These are phyloP conservation scores for Macrophomina pseudophaseolina DNA, from an alignment of 2,329 filamentous ascomycete genomes.

Conservation along the genomic window DNA sequence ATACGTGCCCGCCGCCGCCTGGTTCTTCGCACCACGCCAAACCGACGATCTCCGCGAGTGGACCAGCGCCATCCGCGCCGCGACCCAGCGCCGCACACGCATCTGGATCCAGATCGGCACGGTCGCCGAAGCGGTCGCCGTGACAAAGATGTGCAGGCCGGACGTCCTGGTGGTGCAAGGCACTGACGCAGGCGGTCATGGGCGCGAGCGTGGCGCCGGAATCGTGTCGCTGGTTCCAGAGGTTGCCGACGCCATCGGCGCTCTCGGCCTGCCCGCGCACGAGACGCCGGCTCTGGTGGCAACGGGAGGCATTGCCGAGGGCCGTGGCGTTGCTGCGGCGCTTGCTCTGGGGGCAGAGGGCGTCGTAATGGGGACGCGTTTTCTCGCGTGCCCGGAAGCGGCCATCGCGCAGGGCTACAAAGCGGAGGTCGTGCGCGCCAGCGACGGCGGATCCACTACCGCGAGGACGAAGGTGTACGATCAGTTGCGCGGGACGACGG, in stretches of 20 bases:
- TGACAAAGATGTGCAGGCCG: slow-evolving; percentile 52
- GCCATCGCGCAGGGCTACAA: slow-evolving; percentile 54
- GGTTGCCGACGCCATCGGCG: slow-evolving; percentile 54
- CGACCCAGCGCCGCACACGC: slow-evolving; percentile 45
- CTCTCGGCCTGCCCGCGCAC: slow-evolving; percentile 28
- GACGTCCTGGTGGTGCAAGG: slow-evolving; percentile 69
- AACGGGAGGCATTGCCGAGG: slow-evolving; percentile 65
- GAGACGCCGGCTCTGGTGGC: slow-evolving; percentile 53
- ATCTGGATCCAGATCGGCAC: slow-evolving; percentile 69
- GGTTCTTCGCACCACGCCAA: slow-evolving; percentile 68
- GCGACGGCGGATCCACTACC: slow-evolving; percentile 59
- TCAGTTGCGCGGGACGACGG: slow-evolving; percentile 55
- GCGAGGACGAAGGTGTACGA: slow-evolving; percentile 59
- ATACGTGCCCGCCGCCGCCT: slow-evolving; percentile 64
- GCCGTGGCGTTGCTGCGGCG: slow-evolving; percentile 61
- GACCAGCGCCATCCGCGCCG: slow-evolving; percentile 37
- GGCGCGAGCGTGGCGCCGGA: slow-evolving; percentile 59
- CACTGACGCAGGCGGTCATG: slow-evolving; percentile 68
- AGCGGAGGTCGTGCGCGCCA: slow-evolving; percentile 51
- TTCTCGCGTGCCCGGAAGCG: slow-evolving; percentile 60
- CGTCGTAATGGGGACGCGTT: slow-evolving; percentile 67
- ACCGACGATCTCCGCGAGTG: slow-evolving; percentile 43
- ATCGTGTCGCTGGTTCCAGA: slow-evolving; percentile 65
- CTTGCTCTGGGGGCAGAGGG: slow-evolving; percentile 60
- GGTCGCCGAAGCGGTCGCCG: slow-evolving; percentile 59